phyloP scores from a whole-genome alignment of 345 rosid genomes.

The Aquilaria malaccensis region DNA sequence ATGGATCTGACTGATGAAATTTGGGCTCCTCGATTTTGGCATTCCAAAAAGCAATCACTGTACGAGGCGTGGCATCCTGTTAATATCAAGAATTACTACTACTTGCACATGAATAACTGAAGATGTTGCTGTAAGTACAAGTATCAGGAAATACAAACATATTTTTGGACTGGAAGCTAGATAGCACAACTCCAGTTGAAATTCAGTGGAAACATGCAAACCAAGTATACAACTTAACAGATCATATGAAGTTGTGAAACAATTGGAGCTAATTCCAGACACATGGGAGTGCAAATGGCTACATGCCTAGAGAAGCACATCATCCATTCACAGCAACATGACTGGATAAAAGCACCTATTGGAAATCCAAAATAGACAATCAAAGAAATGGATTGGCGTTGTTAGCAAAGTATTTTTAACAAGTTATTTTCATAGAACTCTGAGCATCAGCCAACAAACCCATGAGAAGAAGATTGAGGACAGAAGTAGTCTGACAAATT shows the following conservation, averaged over 20 bases:
- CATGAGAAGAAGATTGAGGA: not conserved
- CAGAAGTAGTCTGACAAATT: slow-evolving; percentile 5
- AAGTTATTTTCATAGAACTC: not conserved
- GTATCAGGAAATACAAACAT: not conserved
- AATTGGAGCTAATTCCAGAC: too few species aligned
- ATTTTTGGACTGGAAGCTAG: slow-evolving; percentile 2
- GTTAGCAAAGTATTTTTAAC: not conserved
- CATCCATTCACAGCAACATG: not conserved
- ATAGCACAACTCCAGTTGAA: not conserved
- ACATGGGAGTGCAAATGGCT: not conserved
- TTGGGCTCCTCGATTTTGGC: slow-evolving; percentile 45
- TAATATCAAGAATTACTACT: slow-evolving; percentile 11
- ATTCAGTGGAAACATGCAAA: slow-evolving; percentile 4
- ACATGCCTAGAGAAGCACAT: not conserved
- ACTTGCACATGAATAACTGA: not conserved
- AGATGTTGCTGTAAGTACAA: not conserved
- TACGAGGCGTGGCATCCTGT: slow-evolving; percentile 41
- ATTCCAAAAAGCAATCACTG: slow-evolving; percentile 34
- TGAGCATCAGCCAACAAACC: not conserved
- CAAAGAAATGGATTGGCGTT: not conserved
- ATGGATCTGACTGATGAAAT: slow-evolving; percentile 30
- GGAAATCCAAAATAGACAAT: not conserved
- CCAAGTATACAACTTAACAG: slow-evolving; percentile 5
- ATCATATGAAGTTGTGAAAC: not conserved
- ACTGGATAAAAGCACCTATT: not conserved